Conservation (phyloP, 495 filamentous ascomycete species). For the Cercophora newfieldiana region DNA sequence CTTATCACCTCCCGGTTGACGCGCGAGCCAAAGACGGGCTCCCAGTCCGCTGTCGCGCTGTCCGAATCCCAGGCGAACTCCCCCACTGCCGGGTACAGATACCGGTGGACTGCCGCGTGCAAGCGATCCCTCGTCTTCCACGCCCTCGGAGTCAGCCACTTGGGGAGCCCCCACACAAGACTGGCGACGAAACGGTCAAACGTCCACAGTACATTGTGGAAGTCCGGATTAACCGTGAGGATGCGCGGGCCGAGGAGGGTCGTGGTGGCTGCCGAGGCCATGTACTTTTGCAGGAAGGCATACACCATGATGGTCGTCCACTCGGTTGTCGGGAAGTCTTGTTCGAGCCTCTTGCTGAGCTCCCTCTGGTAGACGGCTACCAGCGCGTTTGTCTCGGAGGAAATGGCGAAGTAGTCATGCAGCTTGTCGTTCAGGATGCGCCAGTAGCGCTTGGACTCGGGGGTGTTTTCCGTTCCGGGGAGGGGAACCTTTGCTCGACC, state of each 20-base stretch:
- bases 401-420: constrained; percentile 15
- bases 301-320: background rate
- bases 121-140: constrained; percentile 19
- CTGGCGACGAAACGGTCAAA: constrained; percentile 17
- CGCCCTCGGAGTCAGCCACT: constrained; percentile 65
- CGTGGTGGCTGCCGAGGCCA: background rate
- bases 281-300: background rate
- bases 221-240: constrained; percentile 25
- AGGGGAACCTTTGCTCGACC: constrained; percentile 17
- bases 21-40: constrained; percentile 27
- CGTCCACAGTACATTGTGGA: constrained; percentile 26
- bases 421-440: constrained; percentile 16
- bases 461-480: background rate
- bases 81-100: constrained; percentile 1
- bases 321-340: constrained; percentile 10
- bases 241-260: constrained; percentile 22
- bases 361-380: constrained; percentile 15
- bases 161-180: constrained; percentile 21
- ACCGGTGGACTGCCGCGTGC: background rate
- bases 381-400: constrained; percentile 15
- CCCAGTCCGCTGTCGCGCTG: constrained; percentile 27
- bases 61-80: constrained; percentile 22
- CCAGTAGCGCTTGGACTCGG: constrained; percentile 26
- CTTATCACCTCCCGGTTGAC: constrained; percentile 11
- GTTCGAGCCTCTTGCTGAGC: constrained; percentile 17